Base-by-base conservation (phyloP, 345 rosid genomes). In the Citrus trifoliata region DNA sequence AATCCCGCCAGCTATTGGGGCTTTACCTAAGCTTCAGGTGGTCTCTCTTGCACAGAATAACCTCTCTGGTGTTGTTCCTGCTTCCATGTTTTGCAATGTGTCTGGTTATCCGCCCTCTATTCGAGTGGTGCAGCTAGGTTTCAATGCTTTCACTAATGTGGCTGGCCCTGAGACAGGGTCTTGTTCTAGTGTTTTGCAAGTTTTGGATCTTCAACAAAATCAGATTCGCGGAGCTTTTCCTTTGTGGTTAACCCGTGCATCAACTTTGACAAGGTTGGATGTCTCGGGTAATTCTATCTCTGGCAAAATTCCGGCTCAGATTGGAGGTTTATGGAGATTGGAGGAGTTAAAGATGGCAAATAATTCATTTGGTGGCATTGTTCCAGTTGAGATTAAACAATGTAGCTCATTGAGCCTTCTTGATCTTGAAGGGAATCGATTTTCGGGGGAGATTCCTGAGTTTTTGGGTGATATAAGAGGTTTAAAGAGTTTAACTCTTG, bases 1-100 rank as follows among this genome's bases (percentile, higher is more conserved):
- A 59, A 79, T 93, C 9, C 98, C 98, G 24, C 86, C 96, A 22
- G 91, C 94, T 24, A 87, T 88, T 10, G 98, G 98, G 7, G 83
- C 86, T 62, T 85, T 95, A 35, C 97, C 92, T 4, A 81, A 71
- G 16, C 93, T 95, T 6, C 90, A 92, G 67, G 91, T 90, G 18
- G 78, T 95, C 35, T 87, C 98, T 0, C 88, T 95, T 10, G 80
- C 92, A 6, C 79, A 74, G 67, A 95, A 95, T 78, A 87, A 88
- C 22, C 87, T 96, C 63, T 87, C 98, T 68, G 95, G 94, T 32
- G 76, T 86, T 0, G 84, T 96, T 58, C 95, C 98, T 9, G 77
- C 82, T 42, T 87, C 92, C 16, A 74, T 93, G 59, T 85, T 92
- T 84, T 92, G 98, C 84, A 88, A 89, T 85, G 81, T 86, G 1